Evolutionary conservation across 331 rosid species (phyloP).

Genomic region (Arachis monticola): DNA sequence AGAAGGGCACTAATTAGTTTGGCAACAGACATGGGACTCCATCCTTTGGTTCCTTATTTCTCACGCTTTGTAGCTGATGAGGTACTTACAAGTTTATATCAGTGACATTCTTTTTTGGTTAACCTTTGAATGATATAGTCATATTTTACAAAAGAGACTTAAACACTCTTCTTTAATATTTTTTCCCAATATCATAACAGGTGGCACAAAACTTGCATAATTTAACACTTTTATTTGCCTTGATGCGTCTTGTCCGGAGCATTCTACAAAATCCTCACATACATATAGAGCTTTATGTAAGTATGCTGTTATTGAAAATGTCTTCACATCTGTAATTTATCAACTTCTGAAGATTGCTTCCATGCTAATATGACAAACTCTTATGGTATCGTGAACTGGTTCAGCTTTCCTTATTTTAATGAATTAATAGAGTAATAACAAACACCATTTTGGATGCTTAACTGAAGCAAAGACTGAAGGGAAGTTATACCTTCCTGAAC

Average conservation of each 20-base stretch:
- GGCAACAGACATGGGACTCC: slow-evolving; percentile 86
- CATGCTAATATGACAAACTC: slow-evolving; percentile 18
- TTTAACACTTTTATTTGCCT: slow-evolving; percentile 60
- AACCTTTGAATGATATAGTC: slow-evolving; percentile 12
- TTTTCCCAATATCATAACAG: slow-evolving; percentile 53
- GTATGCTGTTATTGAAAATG: slow-evolving; percentile 39
- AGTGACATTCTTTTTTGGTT: slow-evolving; percentile 14
- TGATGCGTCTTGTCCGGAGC: slow-evolving; percentile 81
- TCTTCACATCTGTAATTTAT: slow-evolving; percentile 11
- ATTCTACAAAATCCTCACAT: slow-evolving; percentile 82
- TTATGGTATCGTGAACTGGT: slow-evolving; percentile 30
- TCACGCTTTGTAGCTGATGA: slow-evolving; percentile 78
- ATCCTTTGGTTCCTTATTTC: slow-evolving; percentile 87
- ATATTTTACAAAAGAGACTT: slow-evolving; percentile 21
- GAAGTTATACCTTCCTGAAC: slow-evolving; percentile 20
- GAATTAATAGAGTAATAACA: too few species aligned
- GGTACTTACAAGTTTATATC: slow-evolving; percentile 53
- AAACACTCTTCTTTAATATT: background rate
- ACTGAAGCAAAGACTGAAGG: slow-evolving; percentile 5
- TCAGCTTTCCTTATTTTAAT: background rate
- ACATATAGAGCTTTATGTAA: slow-evolving; percentile 89
- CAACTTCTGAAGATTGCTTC: slow-evolving; percentile 17
- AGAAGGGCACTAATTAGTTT: slow-evolving; percentile 78
- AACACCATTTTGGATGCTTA: too few species aligned
- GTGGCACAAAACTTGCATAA: slow-evolving; percentile 65